Percentiles rank a stretch among this genome's conserved stretches.
Evolutionary conservation across 1,139 yeast genomes (phyloP).

Genomic region (Pneumocystis murina): DNA sequence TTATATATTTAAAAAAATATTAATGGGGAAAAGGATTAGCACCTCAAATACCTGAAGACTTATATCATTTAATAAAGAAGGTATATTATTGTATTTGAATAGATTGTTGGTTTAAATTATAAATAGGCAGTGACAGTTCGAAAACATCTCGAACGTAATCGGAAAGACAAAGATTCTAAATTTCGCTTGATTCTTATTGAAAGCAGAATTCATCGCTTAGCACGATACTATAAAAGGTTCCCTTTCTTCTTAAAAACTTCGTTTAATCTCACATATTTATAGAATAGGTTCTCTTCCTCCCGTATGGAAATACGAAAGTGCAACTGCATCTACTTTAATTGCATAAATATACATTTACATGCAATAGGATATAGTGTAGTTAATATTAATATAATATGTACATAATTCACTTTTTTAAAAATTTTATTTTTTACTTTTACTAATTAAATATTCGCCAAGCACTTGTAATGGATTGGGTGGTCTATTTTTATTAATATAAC

Average conservation of each 20-base stretch:
- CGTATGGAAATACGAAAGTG: slow-evolving; percentile 62
- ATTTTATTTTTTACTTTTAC: slow-evolving; percentile 16
- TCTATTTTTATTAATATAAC: slow-evolving; percentile 12
- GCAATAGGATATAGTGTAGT: neutral
- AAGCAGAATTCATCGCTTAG: slow-evolving; percentile 99
- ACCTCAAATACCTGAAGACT: slow-evolving; percentile 99
- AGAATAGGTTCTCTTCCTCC: slow-evolving; percentile 1
- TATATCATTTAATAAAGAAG: slow-evolving; percentile 97
- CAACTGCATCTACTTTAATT: slow-evolving; percentile 99
- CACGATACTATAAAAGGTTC: slow-evolving; percentile 37
- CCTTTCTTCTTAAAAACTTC: neutral
- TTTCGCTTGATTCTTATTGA: slow-evolving; percentile 99
- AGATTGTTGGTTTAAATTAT: neutral
- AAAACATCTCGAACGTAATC: slow-evolving; percentile 99
- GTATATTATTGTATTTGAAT: slow-evolving; percentile 2
- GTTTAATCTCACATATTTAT: neutral
- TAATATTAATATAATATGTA: neutral
- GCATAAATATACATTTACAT: slow-evolving; percentile 38
- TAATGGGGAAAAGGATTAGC: slow-evolving; percentile 49
- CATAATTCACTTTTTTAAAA: neutral
- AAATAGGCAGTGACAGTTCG: slow-evolving; percentile 81
- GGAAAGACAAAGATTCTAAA: slow-evolving; percentile 99
- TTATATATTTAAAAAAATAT: slow-evolving; percentile 21
- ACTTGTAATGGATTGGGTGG: slow-evolving; percentile 58
- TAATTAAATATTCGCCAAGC: slow-evolving; percentile 56